Percentiles rank a stretch among this genome's conserved stretches.
Conservation (phyloP, 1,139 yeast genomes). For the Diutina pseudorugosa region DNA sequence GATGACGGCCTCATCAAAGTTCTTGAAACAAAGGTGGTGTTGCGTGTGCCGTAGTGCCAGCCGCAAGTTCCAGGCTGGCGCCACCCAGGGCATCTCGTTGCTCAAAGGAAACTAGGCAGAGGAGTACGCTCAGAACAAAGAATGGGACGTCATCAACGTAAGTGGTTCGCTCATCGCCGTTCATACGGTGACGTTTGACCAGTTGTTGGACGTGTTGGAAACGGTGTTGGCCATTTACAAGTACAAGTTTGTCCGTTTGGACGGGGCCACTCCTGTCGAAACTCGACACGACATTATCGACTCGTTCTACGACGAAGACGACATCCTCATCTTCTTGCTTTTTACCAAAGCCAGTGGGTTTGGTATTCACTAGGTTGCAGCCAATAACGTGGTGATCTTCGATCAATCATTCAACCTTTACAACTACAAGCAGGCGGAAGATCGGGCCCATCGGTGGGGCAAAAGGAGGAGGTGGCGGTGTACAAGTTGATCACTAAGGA, state of each 20-base stretch:
- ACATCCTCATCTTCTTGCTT: conserved; percentile 74
- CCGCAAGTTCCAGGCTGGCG: too few relatives aligned
- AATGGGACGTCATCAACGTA: too few relatives aligned
- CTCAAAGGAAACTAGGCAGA: too few relatives aligned
- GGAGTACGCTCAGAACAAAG: too few relatives aligned
- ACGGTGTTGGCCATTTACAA: conserved; percentile 52
- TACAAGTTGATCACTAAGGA: conserved; percentile 60
- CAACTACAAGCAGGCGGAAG: conserved; percentile 97
- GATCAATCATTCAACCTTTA: conserved; percentile 97
- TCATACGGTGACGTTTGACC: too few relatives aligned
- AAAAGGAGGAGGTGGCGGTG: conserved; percentile 76
- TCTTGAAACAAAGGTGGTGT: too few relatives aligned
- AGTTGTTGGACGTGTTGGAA: conserved; percentile 80
- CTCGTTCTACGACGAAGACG: conserved; percentile 69
- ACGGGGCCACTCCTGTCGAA: conserved; percentile 87
- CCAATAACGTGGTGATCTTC: conserved; percentile 80
- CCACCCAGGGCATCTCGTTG: too few relatives aligned
- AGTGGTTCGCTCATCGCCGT: too few relatives aligned
- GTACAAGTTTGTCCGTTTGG: conserved; percentile 72
- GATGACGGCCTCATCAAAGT: too few relatives aligned
- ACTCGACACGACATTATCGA: conserved; percentile 88
- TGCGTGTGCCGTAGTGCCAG: too few relatives aligned
- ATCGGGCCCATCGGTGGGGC: conserved; percentile 95
- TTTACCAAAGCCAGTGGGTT: conserved; percentile 98
- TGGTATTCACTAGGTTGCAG: conserved; percentile 93